Conservation (phyloP, 495 filamentous ascomycete genomes). For the Aspergillus haitiensis region DNA sequence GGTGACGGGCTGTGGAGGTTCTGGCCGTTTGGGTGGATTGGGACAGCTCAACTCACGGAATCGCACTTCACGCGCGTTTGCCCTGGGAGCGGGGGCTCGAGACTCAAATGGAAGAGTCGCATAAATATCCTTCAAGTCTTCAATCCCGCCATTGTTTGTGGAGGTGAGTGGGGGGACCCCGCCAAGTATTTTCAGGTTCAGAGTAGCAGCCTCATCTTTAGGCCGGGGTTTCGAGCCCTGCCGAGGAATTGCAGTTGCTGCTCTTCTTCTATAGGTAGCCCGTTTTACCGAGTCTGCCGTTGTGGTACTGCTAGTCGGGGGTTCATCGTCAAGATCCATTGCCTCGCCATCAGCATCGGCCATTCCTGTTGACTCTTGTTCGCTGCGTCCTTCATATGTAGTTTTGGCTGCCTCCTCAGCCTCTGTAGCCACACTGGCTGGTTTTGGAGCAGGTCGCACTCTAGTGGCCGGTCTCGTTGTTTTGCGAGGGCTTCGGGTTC, state of each 20-base stretch:
- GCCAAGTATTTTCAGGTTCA: conserved; percentile 62
- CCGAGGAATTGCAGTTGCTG: conserved; percentile 19
- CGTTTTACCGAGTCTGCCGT: conserved; percentile 14
- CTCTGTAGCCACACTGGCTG: conserved; percentile 43
- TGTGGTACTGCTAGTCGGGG: conserved; percentile 20
- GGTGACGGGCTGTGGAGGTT: conserved; percentile 32
- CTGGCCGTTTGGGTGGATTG: conserved; percentile 57
- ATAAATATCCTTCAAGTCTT: conserved; percentile 64
- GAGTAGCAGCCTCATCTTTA: conserved; percentile 44
- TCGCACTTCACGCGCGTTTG: conserved; percentile 30
- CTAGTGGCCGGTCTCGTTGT: conserved; percentile 29
- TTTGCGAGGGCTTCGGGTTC: conserved; percentile 42
- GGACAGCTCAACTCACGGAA: conserved; percentile 57
- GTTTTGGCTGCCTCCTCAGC: conserved; percentile 42
- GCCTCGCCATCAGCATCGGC: conserved; percentile 35
- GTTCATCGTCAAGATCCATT: conserved; percentile 54
- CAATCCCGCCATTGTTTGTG: conserved; percentile 55
- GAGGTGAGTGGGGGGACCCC: conserved; percentile 65
- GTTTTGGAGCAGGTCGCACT: conserved; percentile 32
- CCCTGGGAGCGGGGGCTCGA: conserved; percentile 41
- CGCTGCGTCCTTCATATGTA: conserved; percentile 28
- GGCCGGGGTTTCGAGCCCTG: conserved; percentile 33
- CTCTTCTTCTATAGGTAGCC: conserved; percentile 7
- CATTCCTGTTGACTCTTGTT: conserved; percentile 14
- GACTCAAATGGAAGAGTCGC: conserved; percentile 73